phyloP scores from a whole-genome alignment of 108 stramenopile species.

The Schizochytrium sp. region DNA sequence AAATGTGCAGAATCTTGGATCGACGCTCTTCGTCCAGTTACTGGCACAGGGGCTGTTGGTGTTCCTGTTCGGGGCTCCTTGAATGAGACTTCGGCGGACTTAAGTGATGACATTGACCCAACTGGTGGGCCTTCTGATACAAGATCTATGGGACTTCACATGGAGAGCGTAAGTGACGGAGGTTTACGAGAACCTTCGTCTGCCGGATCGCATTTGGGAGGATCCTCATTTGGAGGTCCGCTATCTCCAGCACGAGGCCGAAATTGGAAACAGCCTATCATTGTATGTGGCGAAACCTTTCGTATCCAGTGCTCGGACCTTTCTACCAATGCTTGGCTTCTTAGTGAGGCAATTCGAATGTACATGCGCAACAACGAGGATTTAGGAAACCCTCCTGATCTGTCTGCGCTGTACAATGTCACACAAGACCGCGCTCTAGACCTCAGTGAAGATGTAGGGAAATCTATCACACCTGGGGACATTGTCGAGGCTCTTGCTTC shows the following conservation, averaged over 20 bases:
- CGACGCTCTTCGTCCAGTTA: not conserved
- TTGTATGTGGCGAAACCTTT: slow-evolving; percentile 27
- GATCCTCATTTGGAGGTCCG: not conserved
- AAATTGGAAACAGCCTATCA: not conserved
- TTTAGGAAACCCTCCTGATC: not conserved
- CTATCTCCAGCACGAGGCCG: not conserved
- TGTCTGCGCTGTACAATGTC: slow-evolving; percentile 24
- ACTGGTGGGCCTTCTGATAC: not conserved
- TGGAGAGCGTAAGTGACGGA: not conserved
- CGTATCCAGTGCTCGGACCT: not conserved
- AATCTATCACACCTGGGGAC: not conserved
- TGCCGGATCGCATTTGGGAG: not conserved
- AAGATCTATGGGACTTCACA: not conserved
- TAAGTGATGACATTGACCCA: not conserved
- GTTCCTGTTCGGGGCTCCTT: not conserved
- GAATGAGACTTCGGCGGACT: not conserved
- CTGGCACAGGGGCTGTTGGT: not conserved
- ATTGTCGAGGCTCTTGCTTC: slow-evolving; percentile 26
- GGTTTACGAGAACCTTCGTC: not conserved
- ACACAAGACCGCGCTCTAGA: slow-evolving; percentile 35
- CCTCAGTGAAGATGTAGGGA: slow-evolving; percentile 18
- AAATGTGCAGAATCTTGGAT: slow-evolving; percentile 15
- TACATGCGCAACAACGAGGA: slow-evolving; percentile 17
- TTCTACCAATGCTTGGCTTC: slow-evolving; percentile 57
- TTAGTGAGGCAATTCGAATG: slow-evolving; percentile 47